Conservation (phyloP, 352 stramenopile genomes). For the Saprolegnia diclina region DNA sequence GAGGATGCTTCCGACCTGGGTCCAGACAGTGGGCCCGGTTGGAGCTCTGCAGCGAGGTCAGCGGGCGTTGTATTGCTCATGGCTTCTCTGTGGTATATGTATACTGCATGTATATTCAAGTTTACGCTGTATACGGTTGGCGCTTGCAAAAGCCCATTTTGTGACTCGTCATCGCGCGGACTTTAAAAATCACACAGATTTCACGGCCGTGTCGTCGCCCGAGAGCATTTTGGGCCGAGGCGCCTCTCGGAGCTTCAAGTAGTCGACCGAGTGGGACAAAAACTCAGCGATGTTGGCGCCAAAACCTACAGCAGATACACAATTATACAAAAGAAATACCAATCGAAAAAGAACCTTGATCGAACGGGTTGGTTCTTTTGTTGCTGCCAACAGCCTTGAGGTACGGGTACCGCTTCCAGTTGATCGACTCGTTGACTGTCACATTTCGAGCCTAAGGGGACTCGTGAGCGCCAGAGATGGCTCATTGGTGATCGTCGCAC, state of each 20-base stretch:
- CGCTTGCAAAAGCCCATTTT: too few species aligned
- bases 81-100: too few species aligned
- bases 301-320: neutral
- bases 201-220: too few species aligned
- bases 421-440: constrained; percentile 80
- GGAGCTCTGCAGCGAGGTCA: too few species aligned
- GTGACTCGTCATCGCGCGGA: too few species aligned
- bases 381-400: constrained; percentile 30
- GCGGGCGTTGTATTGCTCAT: too few species aligned
- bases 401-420: constrained; percentile 74
- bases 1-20: too few species aligned
- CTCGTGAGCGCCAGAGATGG: neutral
- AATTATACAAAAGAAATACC: neutral
- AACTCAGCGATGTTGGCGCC: constrained; percentile 7
- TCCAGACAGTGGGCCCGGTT: too few species aligned
- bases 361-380: constrained; percentile 6
- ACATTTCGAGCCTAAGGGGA: constrained; percentile 41
- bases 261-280: neutral
- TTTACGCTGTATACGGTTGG: too few species aligned
- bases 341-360: neutral
- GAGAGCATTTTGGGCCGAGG: too few species aligned
- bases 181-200: too few species aligned
- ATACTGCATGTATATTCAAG: too few species aligned
- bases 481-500: neutral
- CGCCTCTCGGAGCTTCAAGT: neutral